phyloP scores from a whole-genome alignment of 1,139 yeast species.

The Maudiozyma humilis region DNA sequence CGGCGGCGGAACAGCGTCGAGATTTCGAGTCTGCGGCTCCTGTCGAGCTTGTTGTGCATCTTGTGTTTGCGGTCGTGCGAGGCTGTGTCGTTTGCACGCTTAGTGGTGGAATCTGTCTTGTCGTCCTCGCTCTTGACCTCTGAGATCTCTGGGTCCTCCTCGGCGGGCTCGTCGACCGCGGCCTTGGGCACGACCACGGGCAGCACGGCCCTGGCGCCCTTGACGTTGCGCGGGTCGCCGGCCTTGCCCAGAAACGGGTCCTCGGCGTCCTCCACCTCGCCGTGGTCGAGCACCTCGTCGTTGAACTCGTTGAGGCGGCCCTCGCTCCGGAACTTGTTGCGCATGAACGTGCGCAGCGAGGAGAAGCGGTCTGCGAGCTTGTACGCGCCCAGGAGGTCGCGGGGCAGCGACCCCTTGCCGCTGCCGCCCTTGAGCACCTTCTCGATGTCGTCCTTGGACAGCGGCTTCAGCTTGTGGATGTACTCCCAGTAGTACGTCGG shows the following conservation, averaged over 20 bases:
- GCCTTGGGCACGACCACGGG: too few species aligned
- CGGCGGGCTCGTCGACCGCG: too few species aligned
- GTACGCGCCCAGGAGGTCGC: constrained; percentile 26
- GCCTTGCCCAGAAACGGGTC: constrained; percentile 24
- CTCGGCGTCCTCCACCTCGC: constrained; percentile 21
- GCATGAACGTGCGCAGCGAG: constrained; percentile 22
- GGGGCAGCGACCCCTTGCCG: constrained; percentile 10
- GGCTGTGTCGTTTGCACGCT: not conserved
- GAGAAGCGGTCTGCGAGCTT: constrained; percentile 24
- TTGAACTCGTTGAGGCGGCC: constrained; percentile 21
- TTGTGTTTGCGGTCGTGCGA: too few species aligned
- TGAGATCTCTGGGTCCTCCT: not conserved
- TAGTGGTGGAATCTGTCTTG: not conserved
- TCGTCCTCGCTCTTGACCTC: not conserved
- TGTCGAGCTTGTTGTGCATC: constrained; percentile 20
- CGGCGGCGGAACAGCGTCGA: constrained; percentile 27
- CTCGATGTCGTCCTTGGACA: constrained; percentile 15
- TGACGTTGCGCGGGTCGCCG: constrained; percentile 6
- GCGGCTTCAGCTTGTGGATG: constrained; percentile 22
- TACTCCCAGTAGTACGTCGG: constrained; percentile 32
- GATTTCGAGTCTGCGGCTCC: constrained; percentile 24
- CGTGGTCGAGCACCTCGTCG: constrained; percentile 11
- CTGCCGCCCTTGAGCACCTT: constrained; percentile 12
- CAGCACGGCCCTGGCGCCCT: too few species aligned
- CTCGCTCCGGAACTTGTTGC: constrained; percentile 22